Evolutionary conservation across 345 rosid species (phyloP), one percentile per base, ranked within the genome.

Genomic region (Salix viminalis): DNA sequence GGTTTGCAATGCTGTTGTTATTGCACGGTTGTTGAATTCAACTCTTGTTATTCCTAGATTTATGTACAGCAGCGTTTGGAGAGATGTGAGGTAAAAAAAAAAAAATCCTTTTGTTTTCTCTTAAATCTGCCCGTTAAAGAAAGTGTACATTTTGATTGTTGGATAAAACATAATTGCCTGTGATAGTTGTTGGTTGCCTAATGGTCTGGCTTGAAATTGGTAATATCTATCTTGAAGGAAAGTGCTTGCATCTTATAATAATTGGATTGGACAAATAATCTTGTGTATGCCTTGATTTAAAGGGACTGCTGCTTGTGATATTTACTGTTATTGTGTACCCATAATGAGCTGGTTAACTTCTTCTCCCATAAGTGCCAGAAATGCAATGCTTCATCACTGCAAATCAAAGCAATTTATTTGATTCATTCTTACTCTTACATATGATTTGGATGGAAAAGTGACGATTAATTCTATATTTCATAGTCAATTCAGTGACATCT

Each of bases 1-100:
- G 99, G 88, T 93, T 60, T 96, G 99, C 88, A 96, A 96, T 88
- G 91, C 92, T 30, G 97, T 92, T 56, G 98, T 85, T 76, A 73
- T 96, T 78, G 92, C 99, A 0, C 84, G 99, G 70, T 83, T 93
- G 76, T 89, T 96, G 65, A 90, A 96, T 79, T 90, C 99, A 68
- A 87, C 98, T 69, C 97, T 96, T 62, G 95, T 94, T 76, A 77
- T 96, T 80, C 98, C 99, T 4, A 94, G 83, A 80, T 92, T 93
- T 81, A 86, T 96, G 94, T 91, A 90, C 88, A 94, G 99, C 62
- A 92, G 92, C 75, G 99, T 96, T 67, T 94, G 98, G 98, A 90
- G 84, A 75, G 99, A 96, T 82, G 79, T 84, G 77, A 96, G 99
- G 99, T 96, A 36, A 78, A 89, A 78, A n/a, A n/a, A n/a, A 68